Evolutionary conservation across 2,329 filamentous ascomycete genomes (phyloP), one percentile per base, ranked within the genome.

Genomic region (Sporothrix inflata): DNA sequence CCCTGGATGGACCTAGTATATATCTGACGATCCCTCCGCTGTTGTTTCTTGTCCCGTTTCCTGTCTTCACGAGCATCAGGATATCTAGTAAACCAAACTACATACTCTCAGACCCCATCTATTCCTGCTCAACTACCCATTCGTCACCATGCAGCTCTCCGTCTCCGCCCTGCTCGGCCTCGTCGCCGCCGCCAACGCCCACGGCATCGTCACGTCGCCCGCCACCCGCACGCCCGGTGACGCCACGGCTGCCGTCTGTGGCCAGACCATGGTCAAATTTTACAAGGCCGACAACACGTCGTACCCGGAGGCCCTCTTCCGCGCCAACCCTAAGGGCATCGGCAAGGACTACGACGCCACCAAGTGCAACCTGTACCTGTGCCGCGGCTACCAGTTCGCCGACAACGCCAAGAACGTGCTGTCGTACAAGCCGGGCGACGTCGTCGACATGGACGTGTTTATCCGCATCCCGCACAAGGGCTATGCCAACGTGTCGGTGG

Each of bases 401-500:
- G 82, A 83, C 79, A 82, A 83, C 78, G 73, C 70, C 16, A 79
- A 75, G 74, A 78, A 79, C 74, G 81, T 82, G 71, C 80, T 82
- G 77, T 60, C 69, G 34, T 83, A 80, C 76, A 76, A 76, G n/a
- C 75, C 83, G 4, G 84, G 84, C n/a, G 77, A 85, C 75, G 78
- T 75, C 2, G 79, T 86, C 69, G 77, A 81, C 76, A 78, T 86
- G 68, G 78, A 79, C 47, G 80, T 85, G 49, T 80, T 79, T 42
- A 84, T 86, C 69, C 79, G 81, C 30, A 83, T 84, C 73, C 83
- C 84, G 4, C 84, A 86, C 78, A 80, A 77, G 68, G 84, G 84
- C 73, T 78, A 80, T 69, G 84, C 84, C 75, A 86, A 86, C 74
- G 84, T 86, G 71, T 84, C 81, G 55, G 79, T 86, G 69, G 84